Evolutionary conservation across 2,329 filamentous ascomycete species (phyloP).

Genomic region (Seiridium cupressi): DNA sequence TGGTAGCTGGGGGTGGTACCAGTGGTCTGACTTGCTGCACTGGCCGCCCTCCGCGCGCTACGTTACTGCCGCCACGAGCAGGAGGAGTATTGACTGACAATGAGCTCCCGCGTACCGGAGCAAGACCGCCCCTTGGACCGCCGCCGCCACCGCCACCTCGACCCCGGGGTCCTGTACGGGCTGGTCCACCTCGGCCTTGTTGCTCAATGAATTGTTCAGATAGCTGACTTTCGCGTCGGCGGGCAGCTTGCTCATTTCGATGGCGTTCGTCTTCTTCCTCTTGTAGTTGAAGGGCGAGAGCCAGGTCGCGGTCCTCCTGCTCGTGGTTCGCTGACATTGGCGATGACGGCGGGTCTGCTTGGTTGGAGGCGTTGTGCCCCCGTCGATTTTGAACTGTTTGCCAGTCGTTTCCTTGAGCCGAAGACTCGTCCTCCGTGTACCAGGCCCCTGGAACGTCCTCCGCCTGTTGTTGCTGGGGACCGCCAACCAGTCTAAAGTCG

Average conservation of each 20-base stretch:
- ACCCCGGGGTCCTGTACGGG: constrained; percentile 15
- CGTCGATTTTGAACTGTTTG: constrained; percentile 48
- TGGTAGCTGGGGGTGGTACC: constrained; percentile 37
- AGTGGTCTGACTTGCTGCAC: constrained; percentile 43
- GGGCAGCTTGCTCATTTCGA: constrained; percentile 57
- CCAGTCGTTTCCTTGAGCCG: constrained; percentile 44
- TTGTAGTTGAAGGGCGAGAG: constrained; percentile 86
- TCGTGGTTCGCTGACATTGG: constrained; percentile 45
- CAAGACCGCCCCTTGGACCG: constrained; percentile 13
- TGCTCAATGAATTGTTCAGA: constrained; percentile 71
- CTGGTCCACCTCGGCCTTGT: constrained; percentile 40
- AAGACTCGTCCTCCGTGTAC: constrained; percentile 15
- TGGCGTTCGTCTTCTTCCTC: constrained; percentile 88
- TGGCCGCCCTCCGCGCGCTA: constrained; percentile 19
- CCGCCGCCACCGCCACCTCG: constrained; percentile 17
- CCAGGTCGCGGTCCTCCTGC: constrained; percentile 83
- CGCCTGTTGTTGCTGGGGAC: constrained; percentile 32
- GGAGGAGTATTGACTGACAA: constrained; percentile 16
- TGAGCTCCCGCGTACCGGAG: constrained; percentile 24
- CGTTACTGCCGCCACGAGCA: constrained; percentile 12
- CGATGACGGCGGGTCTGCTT: constrained; percentile 14
- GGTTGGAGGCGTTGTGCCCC: constrained; percentile 20
- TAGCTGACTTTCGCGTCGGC: constrained; percentile 64
- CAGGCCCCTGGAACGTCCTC: constrained; percentile 10
- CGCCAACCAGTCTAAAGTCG: constrained; percentile 83